Conservation (phyloP, 371 early-diverging fungal species). For the Mucor mucedo region DNA sequence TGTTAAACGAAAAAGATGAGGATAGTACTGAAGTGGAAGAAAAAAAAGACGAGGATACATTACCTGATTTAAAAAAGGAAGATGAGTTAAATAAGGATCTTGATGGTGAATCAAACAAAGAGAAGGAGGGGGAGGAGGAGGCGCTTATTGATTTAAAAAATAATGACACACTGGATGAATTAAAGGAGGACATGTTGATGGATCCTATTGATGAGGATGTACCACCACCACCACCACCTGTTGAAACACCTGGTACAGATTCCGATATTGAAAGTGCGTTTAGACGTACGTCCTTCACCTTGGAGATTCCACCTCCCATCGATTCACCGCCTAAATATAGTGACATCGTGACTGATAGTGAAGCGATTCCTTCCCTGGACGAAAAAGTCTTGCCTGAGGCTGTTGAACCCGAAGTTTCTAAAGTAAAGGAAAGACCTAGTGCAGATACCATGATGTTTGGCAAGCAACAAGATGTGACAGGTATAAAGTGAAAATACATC, state of each 20-base stretch:
- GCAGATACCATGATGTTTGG: conserved; percentile 62
- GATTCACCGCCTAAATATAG: conserved; percentile 25
- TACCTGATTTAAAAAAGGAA: too few species aligned
- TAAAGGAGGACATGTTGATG: too few species aligned
- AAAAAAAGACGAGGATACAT: too few species aligned
- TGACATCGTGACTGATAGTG: conserved; percentile 7
- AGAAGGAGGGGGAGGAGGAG: too few species aligned
- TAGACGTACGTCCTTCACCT: background rate
- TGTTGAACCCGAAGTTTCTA: background rate
- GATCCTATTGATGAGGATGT: too few species aligned
- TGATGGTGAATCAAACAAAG: too few species aligned
- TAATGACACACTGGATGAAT: too few species aligned
- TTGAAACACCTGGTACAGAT: background rate
- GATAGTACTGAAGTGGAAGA: conserved; percentile 3
- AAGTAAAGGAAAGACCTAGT: conserved; percentile 30
- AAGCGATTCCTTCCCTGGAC: background rate
- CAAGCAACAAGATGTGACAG: conserved; percentile 70
- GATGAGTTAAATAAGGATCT: too few species aligned
- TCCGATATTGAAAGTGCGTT: background rate
- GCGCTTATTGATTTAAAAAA: too few species aligned
- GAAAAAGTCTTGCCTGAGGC: background rate
- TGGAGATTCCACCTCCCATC: background rate
- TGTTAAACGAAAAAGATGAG: conserved; percentile 47
- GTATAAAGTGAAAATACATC: background rate
- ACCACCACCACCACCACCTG: background rate